Evolutionary conservation across 2,329 filamentous ascomycete species (phyloP), one percentile per base, ranked within the genome.

Genomic region (Phaeosphaeriaceae sp.): DNA sequence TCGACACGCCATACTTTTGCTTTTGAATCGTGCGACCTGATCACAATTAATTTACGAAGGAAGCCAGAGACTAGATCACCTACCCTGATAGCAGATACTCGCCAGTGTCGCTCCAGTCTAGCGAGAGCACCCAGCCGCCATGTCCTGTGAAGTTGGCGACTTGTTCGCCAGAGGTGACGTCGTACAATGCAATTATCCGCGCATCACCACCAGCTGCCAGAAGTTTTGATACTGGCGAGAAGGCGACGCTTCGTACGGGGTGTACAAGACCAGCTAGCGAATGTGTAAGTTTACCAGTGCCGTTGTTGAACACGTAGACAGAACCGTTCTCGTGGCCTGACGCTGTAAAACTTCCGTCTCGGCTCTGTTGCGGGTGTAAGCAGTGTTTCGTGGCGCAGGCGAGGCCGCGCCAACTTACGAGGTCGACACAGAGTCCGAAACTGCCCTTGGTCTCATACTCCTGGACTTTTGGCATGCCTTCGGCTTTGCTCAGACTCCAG

Each of bases 1-100:
- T 97, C 93, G 58, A 97, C 86, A 27, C 92, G 94, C 95, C 95
- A 99, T 27, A 98, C 91, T 79, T 97, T 97, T 60, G 91, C 92
- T 78, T 96, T 97, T 40, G 95, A 94, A 73, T 98, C 93, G 76
- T 96, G 92, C 1, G 91, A 88, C 48, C 85, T 87, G 56, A 3
- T 9, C 15, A 3, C 9, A 20, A 51, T 65, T 55, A 69, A 49
- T 40, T 45, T 19, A 33, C 36, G n/a, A 46, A 33, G 22, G 17
- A 13, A 7, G 13, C 20, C 40, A 56, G 24, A 10, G 25, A 15
- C 19, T 4, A 36, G 36, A 40, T 24, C 22, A 70, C 83, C 63
- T 76, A 86, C 82, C 92, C 92, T 71, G 91, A 96, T 2, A 98
- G 83, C 13, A 99, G 82, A 76, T 91, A 97, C 79, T 98, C 94